Evolutionary conservation across 2,329 filamentous ascomycete species (phyloP).

Genomic region (Trichophyton equinum): DNA sequence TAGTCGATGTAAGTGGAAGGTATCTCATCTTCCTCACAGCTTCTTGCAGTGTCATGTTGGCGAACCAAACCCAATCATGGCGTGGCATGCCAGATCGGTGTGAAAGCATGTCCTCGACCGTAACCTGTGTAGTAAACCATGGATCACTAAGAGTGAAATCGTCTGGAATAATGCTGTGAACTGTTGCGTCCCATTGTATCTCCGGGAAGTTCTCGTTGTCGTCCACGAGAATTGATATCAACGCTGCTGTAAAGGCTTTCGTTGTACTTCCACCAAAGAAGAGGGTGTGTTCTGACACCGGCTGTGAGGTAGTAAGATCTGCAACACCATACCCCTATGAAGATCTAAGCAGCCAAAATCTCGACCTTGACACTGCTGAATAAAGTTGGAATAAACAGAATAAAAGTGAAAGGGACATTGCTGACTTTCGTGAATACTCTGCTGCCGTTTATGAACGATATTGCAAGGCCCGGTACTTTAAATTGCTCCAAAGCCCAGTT

Average conservation of each 20-base stretch:
- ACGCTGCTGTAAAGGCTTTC: constrained; percentile 42
- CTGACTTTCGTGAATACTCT: constrained; percentile 7
- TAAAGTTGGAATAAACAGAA: background rate
- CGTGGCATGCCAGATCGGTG: constrained; percentile 25
- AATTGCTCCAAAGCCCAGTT: constrained; percentile 7
- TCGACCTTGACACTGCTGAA: background rate
- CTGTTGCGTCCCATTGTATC: constrained; percentile 13
- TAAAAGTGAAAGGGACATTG: background rate
- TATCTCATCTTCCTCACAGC: constrained; percentile 33
- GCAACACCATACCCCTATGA: constrained; percentile 31
- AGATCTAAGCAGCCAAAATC: background rate
- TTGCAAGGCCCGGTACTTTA: constrained; percentile 7
- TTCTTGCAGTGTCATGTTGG: constrained; percentile 22
- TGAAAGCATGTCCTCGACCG: constrained; percentile 24
- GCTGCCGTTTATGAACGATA: constrained; percentile 5
- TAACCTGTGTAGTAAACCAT: constrained; percentile 18
- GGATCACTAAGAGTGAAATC: constrained; percentile 25
- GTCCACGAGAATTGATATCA: constrained; percentile 33
- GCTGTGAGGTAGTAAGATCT: constrained; percentile 21
- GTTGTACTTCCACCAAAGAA: constrained; percentile 45
- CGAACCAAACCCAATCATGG: constrained; percentile 18
- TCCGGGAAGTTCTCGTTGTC: constrained; percentile 18
- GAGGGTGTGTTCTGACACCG: constrained; percentile 37
- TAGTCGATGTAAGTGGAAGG: constrained; percentile 29
- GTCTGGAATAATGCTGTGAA: constrained; percentile 13